Evolutionary conservation across 23 red algal species (phyloP), one percentile per base, ranked within the genome.

Genomic region (Chondrus crispus): DNA sequence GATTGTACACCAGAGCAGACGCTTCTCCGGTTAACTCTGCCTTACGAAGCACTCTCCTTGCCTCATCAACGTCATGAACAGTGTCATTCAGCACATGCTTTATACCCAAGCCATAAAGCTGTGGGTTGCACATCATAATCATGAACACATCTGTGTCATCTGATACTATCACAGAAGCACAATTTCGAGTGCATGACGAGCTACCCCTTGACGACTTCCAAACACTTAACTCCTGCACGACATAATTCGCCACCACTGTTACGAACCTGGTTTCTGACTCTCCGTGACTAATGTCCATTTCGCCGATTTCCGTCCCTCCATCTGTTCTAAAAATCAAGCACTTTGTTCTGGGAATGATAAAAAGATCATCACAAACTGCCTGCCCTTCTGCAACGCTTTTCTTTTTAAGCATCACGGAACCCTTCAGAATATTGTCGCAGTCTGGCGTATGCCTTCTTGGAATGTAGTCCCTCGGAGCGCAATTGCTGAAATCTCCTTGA

Each of bases 81-180:
- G 3, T 22, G 20, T 48, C 19, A 28, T 4, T 46, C 33, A 47
- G 8, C 8, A 49, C 38, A 8, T 47, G 72, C 9, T 28, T 42
- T 2, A 78, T 49, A 7, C 8, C 2, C 14, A 4, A 4, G 14
- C 69, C 69, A 39, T 5, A 4, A 16, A 40, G 12, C 7, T 6
- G 4, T 39, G 13, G 13, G n/a, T 37, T 46, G 11, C 43, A n/a
- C 43, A 74, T 5, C 7, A 48, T 42, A 13, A 78, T 78, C 2
- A 78, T 46, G 41, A 48, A 78, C 20, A 78, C 5, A n/a, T 78
- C 72, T 4, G 72, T 78, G 32, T 78, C 72, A 78, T 78, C 72
- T 7, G 41, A 49, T 16, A 78, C 22, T 3, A 47, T n/a, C 3
- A 78, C 4, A 3, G 12, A 78, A 4, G 72, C 37, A 40, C 53